Percentiles rank a stretch among this genome's conserved stretches.
These are phyloP conservation scores for Kurtzmaniella fragi DNA, from an alignment of 805 yeast genomes.

Conservation along the genomic window DNA sequence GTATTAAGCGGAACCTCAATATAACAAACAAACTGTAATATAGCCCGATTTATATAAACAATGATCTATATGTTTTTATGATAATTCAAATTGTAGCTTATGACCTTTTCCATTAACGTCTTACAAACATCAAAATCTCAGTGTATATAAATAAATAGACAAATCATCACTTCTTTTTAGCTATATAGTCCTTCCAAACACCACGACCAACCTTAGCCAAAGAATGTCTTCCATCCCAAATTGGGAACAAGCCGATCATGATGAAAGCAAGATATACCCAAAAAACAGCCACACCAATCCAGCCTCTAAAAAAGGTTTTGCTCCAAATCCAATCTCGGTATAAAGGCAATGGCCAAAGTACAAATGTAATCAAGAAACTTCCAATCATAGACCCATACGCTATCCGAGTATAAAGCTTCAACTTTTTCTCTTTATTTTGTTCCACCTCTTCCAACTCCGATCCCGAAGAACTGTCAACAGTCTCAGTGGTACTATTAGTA, in stretches of 20 bases:
- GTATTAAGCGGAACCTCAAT: slow-evolving; percentile 10
- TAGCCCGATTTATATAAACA: too few species aligned
- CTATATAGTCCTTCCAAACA: slow-evolving; percentile 12
- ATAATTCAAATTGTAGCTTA: too few species aligned
- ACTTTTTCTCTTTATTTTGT: not conserved
- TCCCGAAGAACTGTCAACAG: not conserved
- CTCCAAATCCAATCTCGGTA: slow-evolving; percentile 39
- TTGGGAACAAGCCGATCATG: slow-evolving; percentile 28
- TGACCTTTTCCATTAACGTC: too few species aligned
- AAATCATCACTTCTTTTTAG: not conserved
- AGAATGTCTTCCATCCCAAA: slow-evolving; percentile 30
- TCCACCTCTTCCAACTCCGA: too few species aligned
- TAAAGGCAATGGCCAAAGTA: slow-evolving; percentile 39
- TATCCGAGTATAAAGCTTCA: slow-evolving; percentile 10
- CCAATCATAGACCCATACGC: slow-evolving; percentile 21
- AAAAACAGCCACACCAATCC: slow-evolving; percentile 29
- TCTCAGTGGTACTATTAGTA: not conserved
- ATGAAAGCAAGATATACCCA: slow-evolving; percentile 36
- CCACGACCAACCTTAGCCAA: slow-evolving; percentile 17
- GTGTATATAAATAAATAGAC: too few species aligned
- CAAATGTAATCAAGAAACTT: slow-evolving; percentile 30
- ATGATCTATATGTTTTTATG: too few species aligned
- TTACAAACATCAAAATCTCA: too few species aligned
- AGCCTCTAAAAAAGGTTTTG: slow-evolving; percentile 32
- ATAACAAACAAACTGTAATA: too few species aligned